Conservation (phyloP, 495 filamentous ascomycete species). For the Penicillium canariense region DNA sequence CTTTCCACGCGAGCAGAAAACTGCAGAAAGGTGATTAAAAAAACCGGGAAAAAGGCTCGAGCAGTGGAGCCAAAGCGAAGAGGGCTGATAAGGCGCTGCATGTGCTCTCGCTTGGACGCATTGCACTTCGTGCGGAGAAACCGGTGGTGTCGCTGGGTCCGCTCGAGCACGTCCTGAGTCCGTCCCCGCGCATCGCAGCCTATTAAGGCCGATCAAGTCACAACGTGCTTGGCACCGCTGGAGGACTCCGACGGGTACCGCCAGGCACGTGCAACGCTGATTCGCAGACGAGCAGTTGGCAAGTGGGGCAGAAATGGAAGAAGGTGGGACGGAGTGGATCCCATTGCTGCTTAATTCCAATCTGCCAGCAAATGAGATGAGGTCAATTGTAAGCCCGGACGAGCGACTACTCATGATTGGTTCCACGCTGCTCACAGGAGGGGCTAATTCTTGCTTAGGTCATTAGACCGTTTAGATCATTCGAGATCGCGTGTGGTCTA, state of each 20-base stretch:
- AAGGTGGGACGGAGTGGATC: conserved; percentile 8
- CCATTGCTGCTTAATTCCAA: conserved; percentile 20
- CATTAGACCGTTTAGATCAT: background rate
- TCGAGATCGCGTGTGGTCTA: background rate
- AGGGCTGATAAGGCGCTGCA: background rate
- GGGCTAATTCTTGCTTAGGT: background rate
- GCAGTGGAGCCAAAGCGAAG: background rate
- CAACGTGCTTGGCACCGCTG: conserved; percentile 36
- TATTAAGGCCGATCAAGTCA: conserved; percentile 33
- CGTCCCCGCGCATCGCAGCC: background rate
- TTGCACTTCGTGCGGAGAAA: conserved; percentile 14
- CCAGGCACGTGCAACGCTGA: conserved; percentile 39
- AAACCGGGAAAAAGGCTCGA: background rate
- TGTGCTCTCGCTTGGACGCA: conserved; percentile 15
- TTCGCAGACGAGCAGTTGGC: conserved; percentile 20
- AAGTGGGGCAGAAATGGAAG: background rate
- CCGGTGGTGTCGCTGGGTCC: background rate
- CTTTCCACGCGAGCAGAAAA: conserved; percentile 1
- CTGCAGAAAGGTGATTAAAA: background rate
- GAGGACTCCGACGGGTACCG: conserved; percentile 12
- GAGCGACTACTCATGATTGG: background rate
- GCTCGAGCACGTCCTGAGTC: background rate
- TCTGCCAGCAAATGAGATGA: conserved; percentile 7
- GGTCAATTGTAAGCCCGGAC: conserved; percentile 8
- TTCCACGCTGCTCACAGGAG: background rate